Conservation (phyloP, 139 green algal genomes). For the Helicosporidium sp. region DNA sequence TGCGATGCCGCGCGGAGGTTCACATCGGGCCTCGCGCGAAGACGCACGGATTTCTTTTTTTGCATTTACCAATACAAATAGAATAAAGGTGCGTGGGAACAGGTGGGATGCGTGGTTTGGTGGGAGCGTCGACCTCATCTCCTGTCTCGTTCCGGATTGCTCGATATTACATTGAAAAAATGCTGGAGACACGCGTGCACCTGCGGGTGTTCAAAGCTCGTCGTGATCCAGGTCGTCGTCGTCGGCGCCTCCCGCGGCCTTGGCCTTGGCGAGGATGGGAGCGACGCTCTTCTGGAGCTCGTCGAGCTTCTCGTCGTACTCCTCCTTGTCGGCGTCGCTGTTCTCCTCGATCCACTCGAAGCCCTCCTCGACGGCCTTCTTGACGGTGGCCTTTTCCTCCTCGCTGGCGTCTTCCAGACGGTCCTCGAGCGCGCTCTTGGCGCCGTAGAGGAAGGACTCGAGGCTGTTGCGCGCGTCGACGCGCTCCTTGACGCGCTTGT, state of each 20-base stretch:
- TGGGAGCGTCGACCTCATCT: not conserved
- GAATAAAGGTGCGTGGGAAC: conserved; percentile 1
- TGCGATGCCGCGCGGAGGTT: too few species aligned
- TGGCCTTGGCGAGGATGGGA: conserved; percentile 69
- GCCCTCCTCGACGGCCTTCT: conserved; percentile 66
- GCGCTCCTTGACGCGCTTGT: conserved; percentile 30
- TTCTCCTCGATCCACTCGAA: conserved; percentile 58
- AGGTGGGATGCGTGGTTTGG: not conserved
- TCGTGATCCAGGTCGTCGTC: conserved; percentile 69
- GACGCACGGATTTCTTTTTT: too few species aligned
- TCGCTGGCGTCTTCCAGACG: conserved; percentile 69
- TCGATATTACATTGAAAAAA: too few species aligned
- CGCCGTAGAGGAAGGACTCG: conserved; percentile 61
- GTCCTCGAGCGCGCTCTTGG: conserved; percentile 45
- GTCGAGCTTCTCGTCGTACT: conserved; percentile 91
- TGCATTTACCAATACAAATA: too few species aligned
- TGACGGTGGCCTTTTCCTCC: conserved; percentile 69
- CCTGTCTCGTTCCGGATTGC: too few species aligned
- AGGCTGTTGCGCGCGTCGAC: conserved; percentile 57
- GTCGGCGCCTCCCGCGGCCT: conserved; percentile 19
- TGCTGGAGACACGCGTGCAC: too few species aligned
- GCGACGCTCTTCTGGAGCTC: conserved; percentile 77
- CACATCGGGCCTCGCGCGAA: too few species aligned
- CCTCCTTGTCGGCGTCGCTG: conserved; percentile 50
- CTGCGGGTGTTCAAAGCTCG: conserved; percentile 46